These are phyloP conservation scores for Mariannaea elegans DNA, from an alignment of 2,329 filamentous ascomycete species.

Conservation along the genomic window DNA sequence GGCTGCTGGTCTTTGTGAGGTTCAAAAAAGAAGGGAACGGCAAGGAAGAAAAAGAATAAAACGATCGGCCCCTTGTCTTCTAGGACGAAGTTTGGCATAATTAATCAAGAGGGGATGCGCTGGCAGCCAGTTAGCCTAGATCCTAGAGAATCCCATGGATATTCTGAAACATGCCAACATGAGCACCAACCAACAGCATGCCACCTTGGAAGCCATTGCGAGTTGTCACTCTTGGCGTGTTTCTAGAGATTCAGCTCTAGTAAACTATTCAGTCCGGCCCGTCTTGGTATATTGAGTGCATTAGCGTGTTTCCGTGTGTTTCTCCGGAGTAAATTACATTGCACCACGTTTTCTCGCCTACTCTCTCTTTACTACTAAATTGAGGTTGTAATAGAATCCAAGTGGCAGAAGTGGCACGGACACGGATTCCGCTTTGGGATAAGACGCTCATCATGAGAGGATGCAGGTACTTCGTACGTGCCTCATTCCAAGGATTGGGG, in stretches of 20 bases:
- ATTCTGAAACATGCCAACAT: neutral
- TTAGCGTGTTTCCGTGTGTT: no score
- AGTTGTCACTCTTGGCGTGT: neutral
- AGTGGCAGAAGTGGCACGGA: no score
- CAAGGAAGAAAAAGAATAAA: neutral
- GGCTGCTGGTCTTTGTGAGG: neutral
- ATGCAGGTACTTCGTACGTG: neutral
- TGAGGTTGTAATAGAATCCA: no score
- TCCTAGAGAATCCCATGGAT: neutral
- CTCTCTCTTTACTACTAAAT: no score
- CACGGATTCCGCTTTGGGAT: no score
- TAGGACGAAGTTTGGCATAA: no score
- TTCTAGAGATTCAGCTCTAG: neutral
- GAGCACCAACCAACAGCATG: neutral
- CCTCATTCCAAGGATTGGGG: no score
- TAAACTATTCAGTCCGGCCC: no score
- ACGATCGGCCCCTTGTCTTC: no score
- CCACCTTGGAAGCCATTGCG: neutral
- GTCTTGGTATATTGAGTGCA: no score
- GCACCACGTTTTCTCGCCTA: no score
- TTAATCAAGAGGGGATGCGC: constrained; percentile 1
- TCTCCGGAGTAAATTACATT: no score
- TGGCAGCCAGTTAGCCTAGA: neutral
- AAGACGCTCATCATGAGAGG: neutral
- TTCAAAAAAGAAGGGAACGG: neutral